Evolutionary conservation across 208 protist species (phyloP).

Genomic region (Spongospora subterranea): DNA sequence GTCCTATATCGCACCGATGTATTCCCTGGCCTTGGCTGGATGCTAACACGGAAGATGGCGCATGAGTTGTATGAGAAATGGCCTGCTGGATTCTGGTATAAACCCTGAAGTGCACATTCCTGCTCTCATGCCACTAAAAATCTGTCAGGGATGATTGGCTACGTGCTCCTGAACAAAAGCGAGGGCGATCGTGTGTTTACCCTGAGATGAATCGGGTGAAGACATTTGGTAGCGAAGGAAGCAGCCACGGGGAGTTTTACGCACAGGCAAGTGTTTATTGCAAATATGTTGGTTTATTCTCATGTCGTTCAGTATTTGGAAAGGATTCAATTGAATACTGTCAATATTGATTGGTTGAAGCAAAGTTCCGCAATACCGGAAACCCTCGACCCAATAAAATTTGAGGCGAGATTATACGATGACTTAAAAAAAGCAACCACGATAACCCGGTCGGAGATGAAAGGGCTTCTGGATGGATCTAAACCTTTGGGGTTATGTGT

Average conservation of each 20-base stretch:
- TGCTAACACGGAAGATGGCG: constrained; percentile 22
- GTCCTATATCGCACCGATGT: constrained; percentile 36
- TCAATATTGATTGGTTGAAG: neutral
- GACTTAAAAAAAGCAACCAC: too few species aligned
- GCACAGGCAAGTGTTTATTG: neutral
- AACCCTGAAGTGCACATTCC: constrained; percentile 1
- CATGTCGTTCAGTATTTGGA: constrained; percentile 20
- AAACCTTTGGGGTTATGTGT: neutral
- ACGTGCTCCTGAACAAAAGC: neutral
- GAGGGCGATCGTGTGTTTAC: constrained; percentile 25
- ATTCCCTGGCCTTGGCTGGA: constrained; percentile 60
- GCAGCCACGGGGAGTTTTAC: constrained; percentile 46
- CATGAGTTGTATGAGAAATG: constrained; percentile 39
- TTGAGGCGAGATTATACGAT: too few species aligned
- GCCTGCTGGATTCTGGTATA: constrained; percentile 45
- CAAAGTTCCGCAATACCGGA: neutral
- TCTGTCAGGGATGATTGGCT: constrained; percentile 56
- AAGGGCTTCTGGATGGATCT: neutral
- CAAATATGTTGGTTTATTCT: neutral
- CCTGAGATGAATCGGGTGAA: constrained; percentile 57
- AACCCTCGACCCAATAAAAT: too few species aligned
- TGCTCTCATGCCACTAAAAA: neutral
- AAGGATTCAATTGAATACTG: constrained; percentile 6
- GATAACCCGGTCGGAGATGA: too few species aligned
- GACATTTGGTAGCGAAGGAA: constrained; percentile 50